Evolutionary conservation across 495 filamentous ascomycete species (phyloP).

Genomic region (Penicillium turbatum): DNA sequence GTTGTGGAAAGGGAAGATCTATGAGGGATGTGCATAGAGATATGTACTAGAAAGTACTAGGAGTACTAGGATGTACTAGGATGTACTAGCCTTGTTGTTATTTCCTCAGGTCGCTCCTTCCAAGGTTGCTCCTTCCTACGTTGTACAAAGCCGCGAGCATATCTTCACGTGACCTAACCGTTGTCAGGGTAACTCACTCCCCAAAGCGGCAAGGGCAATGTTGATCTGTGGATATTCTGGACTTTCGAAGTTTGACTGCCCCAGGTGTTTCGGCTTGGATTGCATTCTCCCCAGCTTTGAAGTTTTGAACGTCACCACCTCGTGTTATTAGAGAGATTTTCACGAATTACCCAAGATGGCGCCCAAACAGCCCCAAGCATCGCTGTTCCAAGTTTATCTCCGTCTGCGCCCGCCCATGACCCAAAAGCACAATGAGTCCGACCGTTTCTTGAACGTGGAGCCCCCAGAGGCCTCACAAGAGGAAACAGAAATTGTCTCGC

Average conservation of each 20-base stretch:
- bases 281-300: constrained; percentile 8
- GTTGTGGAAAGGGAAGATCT: too few relatives aligned
- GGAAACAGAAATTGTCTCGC: constrained; percentile 31
- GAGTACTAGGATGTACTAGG: too few relatives aligned
- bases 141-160: constrained; percentile 22
- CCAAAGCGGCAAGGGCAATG: constrained; percentile 13
- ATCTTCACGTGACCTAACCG: constrained; percentile 7
- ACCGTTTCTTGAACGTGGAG: constrained; percentile 79
- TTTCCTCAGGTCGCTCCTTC: too few relatives aligned
- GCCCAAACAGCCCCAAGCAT: constrained; percentile 46
- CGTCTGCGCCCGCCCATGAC: constrained; percentile 71
- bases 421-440: constrained; percentile 37
- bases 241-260: constrained; percentile 5
- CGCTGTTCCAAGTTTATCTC: constrained; percentile 89
- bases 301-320: constrained; percentile 1
- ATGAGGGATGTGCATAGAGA: too few relatives aligned
- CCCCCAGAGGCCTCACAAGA: constrained; percentile 35
- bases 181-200: constrained; percentile 20
- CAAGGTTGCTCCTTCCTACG: too few relatives aligned
- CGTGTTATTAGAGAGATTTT: background rate
- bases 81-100: too few relatives aligned
- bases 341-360: constrained; percentile 18
- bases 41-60: too few relatives aligned
- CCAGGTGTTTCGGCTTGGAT: constrained; percentile 3
- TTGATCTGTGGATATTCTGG: constrained; percentile 19